These are phyloP conservation scores for Cladosporium velox DNA, from an alignment of 2,329 filamentous ascomycete species.

Conservation along the genomic window DNA sequence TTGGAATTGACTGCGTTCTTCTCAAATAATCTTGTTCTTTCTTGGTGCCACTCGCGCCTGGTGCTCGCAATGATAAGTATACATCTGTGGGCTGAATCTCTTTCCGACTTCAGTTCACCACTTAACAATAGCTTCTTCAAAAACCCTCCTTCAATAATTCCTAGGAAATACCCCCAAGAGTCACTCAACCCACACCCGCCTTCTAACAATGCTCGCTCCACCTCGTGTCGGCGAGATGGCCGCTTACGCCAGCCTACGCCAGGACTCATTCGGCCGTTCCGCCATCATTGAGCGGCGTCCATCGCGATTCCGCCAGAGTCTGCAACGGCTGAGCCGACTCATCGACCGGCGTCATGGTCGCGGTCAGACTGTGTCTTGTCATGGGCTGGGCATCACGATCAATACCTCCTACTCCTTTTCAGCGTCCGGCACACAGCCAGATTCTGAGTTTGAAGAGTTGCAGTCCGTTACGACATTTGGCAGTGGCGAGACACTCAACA, in stretches of 20 bases:
- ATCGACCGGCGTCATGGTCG: not conserved
- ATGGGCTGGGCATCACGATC: not conserved
- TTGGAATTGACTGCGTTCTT: constrained; percentile 8
- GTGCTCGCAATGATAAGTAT: constrained; percentile 1
- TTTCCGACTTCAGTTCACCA: not conserved
- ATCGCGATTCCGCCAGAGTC: constrained; percentile 4
- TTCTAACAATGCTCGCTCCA: not conserved
- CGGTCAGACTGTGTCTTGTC: not conserved
- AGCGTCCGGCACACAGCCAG: not conserved
- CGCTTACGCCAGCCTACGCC: not conserved
- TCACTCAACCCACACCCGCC: not conserved
- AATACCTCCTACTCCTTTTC: not conserved
- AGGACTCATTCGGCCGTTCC: not conserved
- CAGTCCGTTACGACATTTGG: constrained; percentile 2
- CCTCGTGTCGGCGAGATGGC: not conserved
- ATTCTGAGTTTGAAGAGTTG: not conserved
- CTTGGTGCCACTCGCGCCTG: not conserved
- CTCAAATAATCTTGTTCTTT: not conserved
- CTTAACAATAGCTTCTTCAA: no score
- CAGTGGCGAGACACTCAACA: not conserved
- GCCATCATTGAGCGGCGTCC: not conserved
- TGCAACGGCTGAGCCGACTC: not conserved
- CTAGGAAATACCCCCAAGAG: no score
- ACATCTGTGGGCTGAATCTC: not conserved
- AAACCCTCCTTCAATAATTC: no score